A percentile compares a stretch with the other conserved stretches of the same genome.
These are phyloP conservation scores for Pelargonium myrrhifolium DNA, from an alignment of 441 rosid genomes.

Conservation along the genomic window DNA sequence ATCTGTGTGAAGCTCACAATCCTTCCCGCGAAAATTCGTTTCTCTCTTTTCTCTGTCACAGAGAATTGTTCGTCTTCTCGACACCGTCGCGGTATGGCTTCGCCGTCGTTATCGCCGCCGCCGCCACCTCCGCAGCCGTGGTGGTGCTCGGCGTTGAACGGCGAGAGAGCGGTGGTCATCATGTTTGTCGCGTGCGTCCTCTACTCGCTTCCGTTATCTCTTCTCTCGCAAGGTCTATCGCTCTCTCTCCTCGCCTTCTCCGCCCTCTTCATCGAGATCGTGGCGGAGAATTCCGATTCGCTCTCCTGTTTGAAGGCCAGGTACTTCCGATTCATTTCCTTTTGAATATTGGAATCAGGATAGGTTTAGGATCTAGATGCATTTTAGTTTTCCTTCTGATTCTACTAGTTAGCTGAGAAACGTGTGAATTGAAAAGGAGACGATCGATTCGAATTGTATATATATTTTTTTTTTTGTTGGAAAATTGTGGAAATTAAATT, in stretches of 20 bases:
- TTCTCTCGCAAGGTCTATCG: conserved; percentile 58
- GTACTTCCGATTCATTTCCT: conserved; percentile 18
- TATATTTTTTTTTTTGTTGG: background rate
- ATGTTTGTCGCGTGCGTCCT: conserved; percentile 45
- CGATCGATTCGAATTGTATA: background rate
- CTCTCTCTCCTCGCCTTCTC: conserved; percentile 53
- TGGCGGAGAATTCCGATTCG: conserved; percentile 37
- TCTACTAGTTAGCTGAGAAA: background rate
- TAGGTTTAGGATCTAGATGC: background rate
- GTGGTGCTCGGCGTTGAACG: conserved; percentile 34
- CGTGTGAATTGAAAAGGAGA: background rate
- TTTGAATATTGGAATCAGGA: background rate
- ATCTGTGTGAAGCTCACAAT: conserved; percentile 2
- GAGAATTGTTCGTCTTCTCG: background rate
- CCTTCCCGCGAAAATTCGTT: conserved; percentile 9
- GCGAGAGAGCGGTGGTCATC: conserved; percentile 76
- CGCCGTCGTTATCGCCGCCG: conserved; percentile 24
- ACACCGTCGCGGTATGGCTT: conserved; percentile 15
- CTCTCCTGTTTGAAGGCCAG: conserved; percentile 52
- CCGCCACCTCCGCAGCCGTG: background rate
- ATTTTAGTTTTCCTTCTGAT: background rate
- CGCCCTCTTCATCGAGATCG: conserved; percentile 61
- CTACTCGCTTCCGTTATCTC: conserved; percentile 47
- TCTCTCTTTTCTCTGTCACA: background rate
- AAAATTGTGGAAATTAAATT: background rate